Conservation (phyloP, 2,329 filamentous ascomycete genomes). For the Lecanicillium sp. region DNA sequence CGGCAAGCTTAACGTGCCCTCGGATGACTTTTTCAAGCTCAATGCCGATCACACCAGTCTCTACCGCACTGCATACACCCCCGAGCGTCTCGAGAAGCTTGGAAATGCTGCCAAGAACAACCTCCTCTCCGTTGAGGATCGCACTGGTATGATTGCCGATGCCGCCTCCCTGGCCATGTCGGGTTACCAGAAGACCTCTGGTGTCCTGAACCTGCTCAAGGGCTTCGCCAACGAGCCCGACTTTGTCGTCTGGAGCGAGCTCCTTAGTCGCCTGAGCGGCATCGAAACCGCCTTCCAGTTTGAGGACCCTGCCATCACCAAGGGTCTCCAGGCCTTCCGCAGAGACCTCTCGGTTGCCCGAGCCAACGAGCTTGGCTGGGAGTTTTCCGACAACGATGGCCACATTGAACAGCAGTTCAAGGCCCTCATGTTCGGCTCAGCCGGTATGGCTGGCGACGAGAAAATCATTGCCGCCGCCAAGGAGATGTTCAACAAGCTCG, state of each 20-base stretch:
- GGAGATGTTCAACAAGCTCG: slow-evolving; percentile 85
- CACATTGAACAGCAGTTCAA: slow-evolving; percentile 95
- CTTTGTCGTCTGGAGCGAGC: slow-evolving; percentile 93
- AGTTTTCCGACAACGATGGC: slow-evolving; percentile 74
- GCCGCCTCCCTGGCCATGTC: slow-evolving; percentile 83
- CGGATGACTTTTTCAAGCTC: slow-evolving; percentile 88
- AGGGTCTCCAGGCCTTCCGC: slow-evolving; percentile 78
- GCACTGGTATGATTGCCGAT: slow-evolving; percentile 91
- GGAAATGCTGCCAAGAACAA: slow-evolving; percentile 69
- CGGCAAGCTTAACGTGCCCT: slow-evolving; percentile 66
- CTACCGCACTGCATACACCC: slow-evolving; percentile 82
- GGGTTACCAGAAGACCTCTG: slow-evolving; percentile 90
- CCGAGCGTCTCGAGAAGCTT: slow-evolving; percentile 78
- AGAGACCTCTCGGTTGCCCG: slow-evolving; percentile 68
- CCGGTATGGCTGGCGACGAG: slow-evolving; percentile 74
- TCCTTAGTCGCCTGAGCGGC: slow-evolving; percentile 69
- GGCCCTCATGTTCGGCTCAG: slow-evolving; percentile 76
- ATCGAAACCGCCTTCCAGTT: slow-evolving; percentile 76
- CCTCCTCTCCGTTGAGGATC: slow-evolving; percentile 77
- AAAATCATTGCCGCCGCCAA: slow-evolving; percentile 71
- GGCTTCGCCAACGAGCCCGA: slow-evolving; percentile 77
- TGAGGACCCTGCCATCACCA: slow-evolving; percentile 64
- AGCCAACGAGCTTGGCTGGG: slow-evolving; percentile 83
- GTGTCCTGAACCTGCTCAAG: slow-evolving; percentile 76
- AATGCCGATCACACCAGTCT: slow-evolving; percentile 92